phyloP scores from a whole-genome alignment of 2,329 filamentous ascomycete species.

The Cladophialophora bantiana region DNA sequence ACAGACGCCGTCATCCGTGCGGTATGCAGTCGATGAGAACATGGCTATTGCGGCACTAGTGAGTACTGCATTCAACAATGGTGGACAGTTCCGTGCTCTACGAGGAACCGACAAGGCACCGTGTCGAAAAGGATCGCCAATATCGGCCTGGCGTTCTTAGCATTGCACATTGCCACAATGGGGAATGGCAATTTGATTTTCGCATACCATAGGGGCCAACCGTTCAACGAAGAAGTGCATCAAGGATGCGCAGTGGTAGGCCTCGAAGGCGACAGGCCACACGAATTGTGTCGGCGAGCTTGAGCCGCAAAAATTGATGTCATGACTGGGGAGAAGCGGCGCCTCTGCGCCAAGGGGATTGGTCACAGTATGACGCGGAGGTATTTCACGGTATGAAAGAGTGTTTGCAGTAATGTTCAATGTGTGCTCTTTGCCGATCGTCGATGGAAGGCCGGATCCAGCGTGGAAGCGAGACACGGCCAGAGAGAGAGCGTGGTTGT shows the following conservation, averaged over 20 bases:
- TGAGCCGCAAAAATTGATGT: background rate
- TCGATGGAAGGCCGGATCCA: too few species aligned
- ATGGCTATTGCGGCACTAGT: background rate
- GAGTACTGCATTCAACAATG: background rate
- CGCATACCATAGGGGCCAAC: background rate
- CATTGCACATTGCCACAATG: background rate
- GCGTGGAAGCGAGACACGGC: too few species aligned
- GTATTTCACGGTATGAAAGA: too few species aligned
- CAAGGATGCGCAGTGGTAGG: background rate
- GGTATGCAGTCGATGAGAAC: background rate
- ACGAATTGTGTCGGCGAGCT: background rate
- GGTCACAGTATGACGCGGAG: too few species aligned
- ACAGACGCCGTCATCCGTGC: background rate
- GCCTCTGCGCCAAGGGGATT: background rate
- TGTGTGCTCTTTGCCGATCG: too few species aligned
- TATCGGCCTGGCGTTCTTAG: background rate
- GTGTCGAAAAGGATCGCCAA: background rate
- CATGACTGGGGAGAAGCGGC: background rate
- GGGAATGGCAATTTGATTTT: background rate
- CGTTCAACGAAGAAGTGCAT: conserved; percentile 1
- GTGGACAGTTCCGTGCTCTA: background rate
- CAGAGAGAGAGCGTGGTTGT: too few species aligned
- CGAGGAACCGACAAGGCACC: background rate
- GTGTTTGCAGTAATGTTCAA: too few species aligned
- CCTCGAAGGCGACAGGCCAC: background rate